Base-by-base conservation (phyloP, 192 early-diverging fungal genomes). In the Coemansia sp. region DNA sequence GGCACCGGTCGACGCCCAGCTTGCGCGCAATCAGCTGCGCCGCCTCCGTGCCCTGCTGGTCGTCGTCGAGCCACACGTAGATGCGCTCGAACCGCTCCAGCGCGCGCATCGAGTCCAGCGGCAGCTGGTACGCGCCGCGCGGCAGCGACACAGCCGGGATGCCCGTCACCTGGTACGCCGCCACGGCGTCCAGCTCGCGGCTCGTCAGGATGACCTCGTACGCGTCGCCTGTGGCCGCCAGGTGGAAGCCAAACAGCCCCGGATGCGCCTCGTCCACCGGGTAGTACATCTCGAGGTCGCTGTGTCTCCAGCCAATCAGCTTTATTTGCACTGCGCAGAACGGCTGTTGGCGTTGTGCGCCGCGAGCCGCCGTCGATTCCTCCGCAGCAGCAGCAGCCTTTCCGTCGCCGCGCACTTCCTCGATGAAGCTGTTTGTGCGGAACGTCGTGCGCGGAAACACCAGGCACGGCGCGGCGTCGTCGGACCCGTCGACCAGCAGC, bases 51-150 rank as follows among this genome's bases (percentile, higher is more conserved):
- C 88, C 88, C 46, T 85, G 79, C n/a, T 83, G 75, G 67, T 85
- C 83, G 71, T 88, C 86, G 70, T 87, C 82, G 25, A 89, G 66
- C 88, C 88, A 89, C 50, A 89, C 61, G 47, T 89, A 88, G 6
- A 89, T 73, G 30, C 82, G 82, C 34, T 82, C 82, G 56, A 88
- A 89, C 13, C 85, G 75, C 56, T 89, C 86, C 27, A 89, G 55
- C 24, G 83, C 72, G 22, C 83, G 85, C 65, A 87, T 79, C 24
- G 82, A 62, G 23, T 83, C 71, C 47, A 85, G 64, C 3, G 84
- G 85, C 32, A 89, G 69, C 66, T 87, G 86, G 48, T 85, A 85
- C 9, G 78, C 59, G 29, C 75, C 63, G 8, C 54, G 67, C 3
- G 87, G 87, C 45, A 89, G 68, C 19, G 85, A 85, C 23, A 85